Percentiles rank a stretch among this genome's conserved stretches.
These are phyloP conservation scores for Lagenidium giganteum DNA, from an alignment of 352 stramenopile genomes.

Conservation along the genomic window DNA sequence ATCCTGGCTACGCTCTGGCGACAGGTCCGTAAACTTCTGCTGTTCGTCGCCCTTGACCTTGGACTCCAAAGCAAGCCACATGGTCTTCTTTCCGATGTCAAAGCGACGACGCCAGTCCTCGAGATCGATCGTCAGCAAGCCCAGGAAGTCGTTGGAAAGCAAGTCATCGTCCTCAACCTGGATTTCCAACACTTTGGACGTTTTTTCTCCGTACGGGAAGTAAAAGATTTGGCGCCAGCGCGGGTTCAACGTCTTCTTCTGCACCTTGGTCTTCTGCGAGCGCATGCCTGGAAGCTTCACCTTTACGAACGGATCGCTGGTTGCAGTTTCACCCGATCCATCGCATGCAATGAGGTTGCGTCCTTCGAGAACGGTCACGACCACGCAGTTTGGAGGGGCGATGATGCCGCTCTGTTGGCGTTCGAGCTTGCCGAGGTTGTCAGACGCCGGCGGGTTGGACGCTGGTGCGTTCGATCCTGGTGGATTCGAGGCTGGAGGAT, in stretches of 20 bases:
- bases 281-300: slow-evolving; percentile 50
- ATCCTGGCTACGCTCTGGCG: slow-evolving; percentile 36
- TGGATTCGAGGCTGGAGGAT: neutral
- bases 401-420: neutral
- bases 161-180: slow-evolving; percentile 61
- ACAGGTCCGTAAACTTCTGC: slow-evolving; percentile 17
- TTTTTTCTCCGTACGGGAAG: slow-evolving; percentile 33
- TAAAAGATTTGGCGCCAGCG: slow-evolving; percentile 72
- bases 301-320: slow-evolving; percentile 50
- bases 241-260: slow-evolving; percentile 59
- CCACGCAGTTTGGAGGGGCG: slow-evolving; percentile 41
- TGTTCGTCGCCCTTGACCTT: slow-evolving; percentile 24
- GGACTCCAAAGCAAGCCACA: slow-evolving; percentile 66
- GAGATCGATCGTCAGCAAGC: slow-evolving; percentile 58
- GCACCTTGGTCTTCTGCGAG: slow-evolving; percentile 49
- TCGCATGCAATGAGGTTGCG: slow-evolving; percentile 47
- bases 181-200: slow-evolving; percentile 50
- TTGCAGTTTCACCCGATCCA: slow-evolving; percentile 42
- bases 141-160: slow-evolving; percentile 71
- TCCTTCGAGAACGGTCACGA: slow-evolving; percentile 63
- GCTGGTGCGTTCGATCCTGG: neutral
- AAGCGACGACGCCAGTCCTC: slow-evolving; percentile 48
- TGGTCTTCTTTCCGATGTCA: slow-evolving; percentile 39
- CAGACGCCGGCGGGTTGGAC: neutral
- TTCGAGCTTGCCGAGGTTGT: neutral